Evolutionary conservation across 2,329 filamentous ascomycete species (phyloP), one percentile per base, ranked within the genome.

Genomic region (Calycina herbarum): DNA sequence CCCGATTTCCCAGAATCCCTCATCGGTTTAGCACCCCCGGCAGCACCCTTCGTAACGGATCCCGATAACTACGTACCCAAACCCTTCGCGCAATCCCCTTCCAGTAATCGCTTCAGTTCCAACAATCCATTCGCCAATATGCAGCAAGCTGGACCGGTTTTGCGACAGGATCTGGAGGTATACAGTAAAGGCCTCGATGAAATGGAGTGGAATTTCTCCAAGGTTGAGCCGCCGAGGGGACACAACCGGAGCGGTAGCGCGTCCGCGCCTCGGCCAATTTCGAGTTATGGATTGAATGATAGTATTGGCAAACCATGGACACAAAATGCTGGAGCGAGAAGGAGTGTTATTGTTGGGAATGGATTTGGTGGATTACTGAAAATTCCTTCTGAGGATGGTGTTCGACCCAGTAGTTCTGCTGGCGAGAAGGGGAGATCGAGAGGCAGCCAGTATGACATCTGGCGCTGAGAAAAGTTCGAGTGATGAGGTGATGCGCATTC

Each of bases 1-100:
- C 86, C 90, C 31, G 83, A 86, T 60, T 97, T 98, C 75, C 89
- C 93, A 1, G 92, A 96, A 71, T 84, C 89, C 11, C 85, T 97
- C 5, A 83, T 93, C 11, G 76, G 73, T 15, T 82, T 94, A 6
- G 85, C 88, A 1, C 90, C 90, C 1, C 89, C 91, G 2, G 81
- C 81, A 1, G 80, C 82, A 6, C 77, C 82, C 0, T 86, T 85
- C 67, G 82, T 81, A 27, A 70, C 65, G 13, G 78, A 80, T 66
- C 68, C 70, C 7, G 71, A 73, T 57, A 73, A 70, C 42, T 73
- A 70, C 31, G 48, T 57, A n/a, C 76, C 66, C n/a, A 59, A 71
- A 71, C 31, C 69, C 70, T 33, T 71, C 5, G 61, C 63, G 27
- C 61, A 61, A 31, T 65, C 65, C 7, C 54, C 67, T 10, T 61